Evolutionary conservation across 768 basidiomycete genomes (phyloP).

Genomic region (Dioszegia crocea): DNA sequence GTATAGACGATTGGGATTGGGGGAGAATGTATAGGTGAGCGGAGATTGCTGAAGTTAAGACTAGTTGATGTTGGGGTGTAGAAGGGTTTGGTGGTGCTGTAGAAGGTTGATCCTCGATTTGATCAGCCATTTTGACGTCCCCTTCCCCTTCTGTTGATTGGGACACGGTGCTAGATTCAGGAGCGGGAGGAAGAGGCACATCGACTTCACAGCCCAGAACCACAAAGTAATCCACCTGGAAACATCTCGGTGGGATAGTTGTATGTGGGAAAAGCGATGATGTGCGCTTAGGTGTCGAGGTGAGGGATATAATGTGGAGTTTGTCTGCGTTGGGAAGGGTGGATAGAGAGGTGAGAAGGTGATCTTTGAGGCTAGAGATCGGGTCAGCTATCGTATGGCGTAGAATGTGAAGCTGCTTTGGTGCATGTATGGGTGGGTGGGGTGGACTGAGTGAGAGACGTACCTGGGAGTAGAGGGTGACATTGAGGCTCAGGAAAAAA

Average conservation of each 20-base stretch:
- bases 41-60: slow-evolving; percentile 70
- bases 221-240: slow-evolving; percentile 53
- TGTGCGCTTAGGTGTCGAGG: slow-evolving; percentile 55
- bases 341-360: slow-evolving; percentile 17
- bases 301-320: slow-evolving; percentile 25
- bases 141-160: neutral
- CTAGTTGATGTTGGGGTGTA: slow-evolving; percentile 10
- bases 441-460: neutral
- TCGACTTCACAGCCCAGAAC: slow-evolving; percentile 60
- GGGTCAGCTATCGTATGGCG: neutral
- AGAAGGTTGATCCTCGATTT: too few species aligned
- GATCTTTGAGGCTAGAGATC: slow-evolving; percentile 22
- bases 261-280: slow-evolving; percentile 68
- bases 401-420: too few species aligned
- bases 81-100: neutral
- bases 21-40: slow-evolving; percentile 62
- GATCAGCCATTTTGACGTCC: neutral
- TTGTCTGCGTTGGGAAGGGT: slow-evolving; percentile 17
- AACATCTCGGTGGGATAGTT: slow-evolving; percentile 57
- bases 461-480: too few species aligned
- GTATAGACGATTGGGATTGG: slow-evolving; percentile 62
- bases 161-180: neutral
- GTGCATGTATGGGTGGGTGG: too few species aligned
- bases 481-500: too few species aligned
- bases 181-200: neutral